Evolutionary conservation across 2,329 filamentous ascomycete species (phyloP).

Genomic region (Aspergillus caelatus): DNA sequence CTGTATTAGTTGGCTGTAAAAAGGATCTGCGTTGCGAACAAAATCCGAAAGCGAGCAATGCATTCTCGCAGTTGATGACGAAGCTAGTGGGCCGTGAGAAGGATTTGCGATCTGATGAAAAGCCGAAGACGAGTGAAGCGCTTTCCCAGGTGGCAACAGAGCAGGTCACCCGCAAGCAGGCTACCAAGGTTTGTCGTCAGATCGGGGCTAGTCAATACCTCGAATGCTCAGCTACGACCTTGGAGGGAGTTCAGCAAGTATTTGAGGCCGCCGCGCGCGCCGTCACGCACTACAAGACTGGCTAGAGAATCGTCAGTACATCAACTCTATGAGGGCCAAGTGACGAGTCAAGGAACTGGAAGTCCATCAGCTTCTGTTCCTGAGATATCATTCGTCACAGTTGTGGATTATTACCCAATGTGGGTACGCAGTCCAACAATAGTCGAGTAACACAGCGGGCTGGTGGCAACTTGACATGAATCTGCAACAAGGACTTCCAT

Average conservation of each 20-base stretch:
- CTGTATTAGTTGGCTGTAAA: neutral
- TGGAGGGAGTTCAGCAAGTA: neutral
- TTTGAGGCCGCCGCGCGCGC: neutral
- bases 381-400: neutral
- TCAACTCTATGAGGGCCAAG: neutral
- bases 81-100: neutral
- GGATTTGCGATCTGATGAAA: neutral
- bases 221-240: neutral
- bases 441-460: too few species aligned
- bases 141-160: neutral
- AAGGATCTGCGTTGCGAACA: neutral
- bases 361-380: fast-evolving
- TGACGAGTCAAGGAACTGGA: too few species aligned
- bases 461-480: too few species aligned
- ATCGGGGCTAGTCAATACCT: neutral
- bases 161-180: neutral
- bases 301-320: neutral
- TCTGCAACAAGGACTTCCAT: too few species aligned
- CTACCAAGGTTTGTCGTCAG: neutral
- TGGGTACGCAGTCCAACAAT: too few species aligned
- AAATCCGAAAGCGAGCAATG: neutral
- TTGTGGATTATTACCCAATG: too few species aligned
- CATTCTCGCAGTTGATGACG: neutral
- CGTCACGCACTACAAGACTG: neutral
- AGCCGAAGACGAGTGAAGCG: neutral